Evolutionary conservation across 768 basidiomycete species (phyloP), one percentile per base, ranked within the genome.

Genomic region (Austroboletus festivus): DNA sequence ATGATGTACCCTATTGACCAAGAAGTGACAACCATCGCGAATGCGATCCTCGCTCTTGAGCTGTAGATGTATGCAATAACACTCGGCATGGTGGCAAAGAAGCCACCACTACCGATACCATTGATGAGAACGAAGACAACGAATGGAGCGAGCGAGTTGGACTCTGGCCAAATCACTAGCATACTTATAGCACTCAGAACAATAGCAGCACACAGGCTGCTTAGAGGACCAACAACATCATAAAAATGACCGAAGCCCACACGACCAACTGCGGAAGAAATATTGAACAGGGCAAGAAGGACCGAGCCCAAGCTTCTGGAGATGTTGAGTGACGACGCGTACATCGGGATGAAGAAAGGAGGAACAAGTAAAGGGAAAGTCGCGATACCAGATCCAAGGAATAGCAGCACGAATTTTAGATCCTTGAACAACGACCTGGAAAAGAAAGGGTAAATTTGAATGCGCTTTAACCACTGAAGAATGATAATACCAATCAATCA

Each of bases 301-400:
- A 59, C 41, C 4, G 66, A 64, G 15, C 54, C 61, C 24, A 61
- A 20, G 43, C 52, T 52, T 24, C 48, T 35, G 1, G 67, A 57
- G 21, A 64, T 54, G 23, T 54, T 46, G 31, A 68, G 53, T 1
- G 66, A 66, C 3, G 59, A 53, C 44, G 66, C 63, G 46, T 70
- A 71, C 10, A 63, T 57, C 2, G 67, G 69, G 38, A 70, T 68
- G 58, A 72, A 71, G 54, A 68, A 71, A 11, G 65, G 63, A 2
- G 71, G 61, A 21, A 69, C 67, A 31, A 72, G 64, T 10, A 68
- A 50, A n/a, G 66, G 68, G 48, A 72, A 71, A 11, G 66, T 69
- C 22, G 61, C 65, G 23, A 69, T 50, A 13, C 58, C 66, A 24
- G 62, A 65, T 3, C 64, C 67, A 16, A 69, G 35, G 49, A 65